Base-by-base conservation (phyloP, 2,329 filamentous ascomycete species). In the Polychaeton citri region DNA sequence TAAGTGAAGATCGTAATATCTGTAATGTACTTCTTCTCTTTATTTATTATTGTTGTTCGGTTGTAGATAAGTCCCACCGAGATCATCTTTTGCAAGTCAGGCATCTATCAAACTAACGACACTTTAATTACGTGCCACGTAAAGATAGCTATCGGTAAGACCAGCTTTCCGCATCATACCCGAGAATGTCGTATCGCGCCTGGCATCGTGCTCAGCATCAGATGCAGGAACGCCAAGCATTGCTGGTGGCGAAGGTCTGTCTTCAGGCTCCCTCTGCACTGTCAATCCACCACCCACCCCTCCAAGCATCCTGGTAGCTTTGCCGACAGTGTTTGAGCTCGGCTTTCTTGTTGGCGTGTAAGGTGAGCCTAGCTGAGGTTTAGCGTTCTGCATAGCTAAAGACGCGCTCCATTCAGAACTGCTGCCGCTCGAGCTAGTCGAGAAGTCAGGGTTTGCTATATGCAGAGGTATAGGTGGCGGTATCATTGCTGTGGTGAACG, bases 121-220 rank as follows among this genome's bases (percentile, higher is more conserved):
- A n/a, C n/a, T n/a, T n/a, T n/a, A n/a, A n/a, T n/a, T n/a, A n/a
- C n/a, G n/a, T n/a, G n/a, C n/a, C n/a, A n/a, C 24, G 7, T 39
- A 35, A 37, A 43, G 30, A 35, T 43, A 35, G 30, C 41, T 53
- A 43, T 36, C 56, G 48, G 33, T 58, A 52, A 48, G 57, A 8
- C 61, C 61, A 6, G 60, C 61, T 26, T 57, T 46, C 46, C 60
- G 59, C 60, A 64, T 63, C 32, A 64, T 43, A 33, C 54, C 54
- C 0, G 56, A 58, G 38, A 63, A 63, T 3, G 61, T 64, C 3
- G 61, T 28, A 28, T 10, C 24, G 12, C 24, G 12, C 24, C 15
- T 28, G 24, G 12, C 12, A 15, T 28, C 24, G 15, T 28, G 24
- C 15, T 28, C 24, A n/a, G n/a, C n/a, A n/a, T n/a, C n/a, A n/a